A percentile compares a stretch with the other conserved stretches of the same genome.
phyloP scores from a whole-genome alignment of 2,329 filamentous ascomycete species.

The Cladophialophora immunda region DNA sequence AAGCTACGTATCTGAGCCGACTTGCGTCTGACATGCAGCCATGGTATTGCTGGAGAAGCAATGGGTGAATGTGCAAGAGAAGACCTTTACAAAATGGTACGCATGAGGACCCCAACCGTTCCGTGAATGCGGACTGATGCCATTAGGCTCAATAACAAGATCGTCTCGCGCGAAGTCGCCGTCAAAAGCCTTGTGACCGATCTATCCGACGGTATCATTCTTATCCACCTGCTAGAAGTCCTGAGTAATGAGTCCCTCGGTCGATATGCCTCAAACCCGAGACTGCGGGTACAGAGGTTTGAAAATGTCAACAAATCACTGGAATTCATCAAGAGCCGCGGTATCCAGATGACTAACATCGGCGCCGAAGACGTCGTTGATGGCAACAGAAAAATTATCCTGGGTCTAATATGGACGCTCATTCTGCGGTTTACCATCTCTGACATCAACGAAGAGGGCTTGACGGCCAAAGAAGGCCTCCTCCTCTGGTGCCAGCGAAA shows the following conservation, averaged over 20 bases:
- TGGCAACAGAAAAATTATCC: slow-evolving; percentile 95
- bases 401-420: slow-evolving; percentile 96
- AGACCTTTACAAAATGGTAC: slow-evolving; percentile 98
- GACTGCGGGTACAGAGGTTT: slow-evolving; percentile 94
- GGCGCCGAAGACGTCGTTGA: slow-evolving; percentile 98
- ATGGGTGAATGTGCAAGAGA: slow-evolving; percentile 86
- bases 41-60: slow-evolving; percentile 66
- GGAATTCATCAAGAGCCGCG: slow-evolving; percentile 87
- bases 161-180: slow-evolving; percentile 77
- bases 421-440: slow-evolving; percentile 98
- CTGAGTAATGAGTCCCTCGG: slow-evolving; percentile 93
- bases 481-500: slow-evolving; percentile 98
- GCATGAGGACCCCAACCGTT: slow-evolving; percentile 18
- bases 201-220: slow-evolving; percentile 90
- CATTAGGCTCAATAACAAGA: slow-evolving; percentile 90
- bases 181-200: slow-evolving; percentile 89
- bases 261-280: slow-evolving; percentile 94
- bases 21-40: slow-evolving; percentile 37
- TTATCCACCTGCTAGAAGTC: slow-evolving; percentile 97
- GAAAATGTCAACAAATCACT: slow-evolving; percentile 97
- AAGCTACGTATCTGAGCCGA: not conserved
- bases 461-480: slow-evolving; percentile 96
- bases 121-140: slow-evolving; percentile 22
- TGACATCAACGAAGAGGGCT: slow-evolving; percentile 96
- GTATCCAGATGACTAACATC: slow-evolving; percentile 98